Base-by-base conservation (phyloP, 2,329 filamentous ascomycete species). In the Lasiodiplodia theobromae region DNA sequence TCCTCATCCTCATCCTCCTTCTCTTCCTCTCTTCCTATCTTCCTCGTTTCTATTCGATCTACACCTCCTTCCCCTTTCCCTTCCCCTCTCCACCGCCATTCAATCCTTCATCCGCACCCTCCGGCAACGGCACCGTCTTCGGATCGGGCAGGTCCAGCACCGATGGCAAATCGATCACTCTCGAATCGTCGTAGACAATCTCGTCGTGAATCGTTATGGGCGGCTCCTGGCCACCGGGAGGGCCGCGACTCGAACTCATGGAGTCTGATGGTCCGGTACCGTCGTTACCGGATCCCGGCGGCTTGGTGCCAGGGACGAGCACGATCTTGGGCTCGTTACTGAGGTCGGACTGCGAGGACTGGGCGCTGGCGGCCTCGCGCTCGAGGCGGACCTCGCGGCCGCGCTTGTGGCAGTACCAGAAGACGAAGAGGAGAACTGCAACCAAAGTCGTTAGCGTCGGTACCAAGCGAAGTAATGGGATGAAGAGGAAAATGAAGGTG, bases 371-470 rank as follows among this genome's bases (percentile, higher is more conserved):
- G 77, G 16, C 83, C 71, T 88, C 86, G 63, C 84, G 88, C 76
- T 91, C 90, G 14, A 98, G 87, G 63, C 96, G 88, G 7, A 89
- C 90, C 82, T 99, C 95, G 54, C 89, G 89, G 49, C 96, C 96
- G 66, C 96, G 92, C 83, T 98, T 98, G 81, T 98, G 91, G 82
- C 94, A 98, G 82, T 98, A 99, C 94, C 95, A 99, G 74, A 98
- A 90, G 54, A 97, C 93, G 77, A 97, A 96, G 68, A 99, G 87
- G 18, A 98, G 86, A 67, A 98, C 92, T 80, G 64, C 0, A 23
- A 1, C 65, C 49, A 53, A 38, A 4, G 53, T 0, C 8, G 21
- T 58, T 37, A 58, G 51, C 51, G n/a, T 14, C 5, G 14, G 23
- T 14, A 14, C 10, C 23, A 11, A 34, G 8, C 8, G 11, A n/a